Conservation (phyloP, 2,329 filamentous ascomycete species). For the Trichoderma koningiopsis region DNA sequence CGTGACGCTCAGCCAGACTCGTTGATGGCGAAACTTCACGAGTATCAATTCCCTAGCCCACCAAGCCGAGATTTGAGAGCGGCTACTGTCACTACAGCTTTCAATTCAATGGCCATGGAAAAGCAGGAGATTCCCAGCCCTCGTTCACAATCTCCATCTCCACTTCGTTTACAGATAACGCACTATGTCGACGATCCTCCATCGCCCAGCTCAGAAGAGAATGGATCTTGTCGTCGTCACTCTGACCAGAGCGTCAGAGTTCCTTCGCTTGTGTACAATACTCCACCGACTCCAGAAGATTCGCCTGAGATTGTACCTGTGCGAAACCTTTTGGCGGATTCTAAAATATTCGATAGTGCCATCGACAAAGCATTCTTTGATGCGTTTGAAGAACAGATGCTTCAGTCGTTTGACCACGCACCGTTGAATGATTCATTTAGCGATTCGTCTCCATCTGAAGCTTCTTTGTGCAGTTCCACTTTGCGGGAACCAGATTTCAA, state of each 20-base stretch:
- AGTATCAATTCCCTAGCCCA: conserved; percentile 44
- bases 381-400: conserved; percentile 35
- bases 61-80: conserved; percentile 35
- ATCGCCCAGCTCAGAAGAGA: conserved; percentile 37
- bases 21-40: conserved; percentile 37
- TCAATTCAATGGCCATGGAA: conserved; percentile 31
- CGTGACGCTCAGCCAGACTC: conserved; percentile 29
- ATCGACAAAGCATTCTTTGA: conserved; percentile 35
- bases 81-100: conserved; percentile 32
- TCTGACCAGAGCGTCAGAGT: conserved; percentile 27
- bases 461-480: conserved; percentile 39
- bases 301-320: conserved; percentile 38
- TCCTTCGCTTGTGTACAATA: conserved; percentile 27
- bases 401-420: conserved; percentile 32
- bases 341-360: conserved; percentile 34
- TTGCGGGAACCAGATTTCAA: conserved; percentile 55
- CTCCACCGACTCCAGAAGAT: conserved; percentile 38
- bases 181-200: conserved; percentile 39
- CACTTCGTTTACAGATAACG: conserved; percentile 30
- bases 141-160: conserved; percentile 34
- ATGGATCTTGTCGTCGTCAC: conserved; percentile 13
- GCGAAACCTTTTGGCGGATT: conserved; percentile 33
- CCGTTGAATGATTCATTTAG: conserved; percentile 35
- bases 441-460: conserved; percentile 37
- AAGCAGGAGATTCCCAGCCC: conserved; percentile 34